phyloP scores from a whole-genome alignment of 208 protist genomes.

The Phytomonas sp. region DNA sequence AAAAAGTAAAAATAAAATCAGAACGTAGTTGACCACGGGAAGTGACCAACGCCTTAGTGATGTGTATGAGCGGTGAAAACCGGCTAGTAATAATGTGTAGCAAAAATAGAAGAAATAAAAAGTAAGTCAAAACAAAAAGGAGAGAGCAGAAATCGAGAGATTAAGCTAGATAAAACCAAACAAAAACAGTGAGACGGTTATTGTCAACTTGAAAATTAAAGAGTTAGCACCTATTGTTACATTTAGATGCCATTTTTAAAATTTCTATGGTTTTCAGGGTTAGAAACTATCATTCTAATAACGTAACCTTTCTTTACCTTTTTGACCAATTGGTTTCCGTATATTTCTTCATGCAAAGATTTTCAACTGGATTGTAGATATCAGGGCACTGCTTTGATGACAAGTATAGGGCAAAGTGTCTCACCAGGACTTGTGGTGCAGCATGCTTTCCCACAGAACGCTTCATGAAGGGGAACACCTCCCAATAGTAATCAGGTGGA shows the following conservation, averaged over 20 bases:
- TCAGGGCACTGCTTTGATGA: slow-evolving; percentile 26
- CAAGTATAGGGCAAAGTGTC: slow-evolving; percentile 63
- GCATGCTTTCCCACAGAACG: slow-evolving; percentile 39
- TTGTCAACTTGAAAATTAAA: neutral
- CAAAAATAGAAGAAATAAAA: slow-evolving; percentile 11
- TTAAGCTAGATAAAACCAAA: neutral
- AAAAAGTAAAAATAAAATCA: slow-evolving; percentile 1
- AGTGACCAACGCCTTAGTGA: neutral
- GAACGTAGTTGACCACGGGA: neutral
- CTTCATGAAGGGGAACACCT: slow-evolving; percentile 64
- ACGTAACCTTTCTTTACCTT: neutral
- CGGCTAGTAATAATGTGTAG: neutral
- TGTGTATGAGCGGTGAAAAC: neutral
- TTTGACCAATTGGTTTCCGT: slow-evolving; percentile 8
- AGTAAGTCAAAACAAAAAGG: slow-evolving; percentile 7
- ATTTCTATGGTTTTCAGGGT: neutral
- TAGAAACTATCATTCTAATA: neutral
- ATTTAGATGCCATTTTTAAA: neutral
- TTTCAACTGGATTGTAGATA: slow-evolving; percentile 68
- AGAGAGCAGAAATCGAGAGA: slow-evolving; percentile 2
- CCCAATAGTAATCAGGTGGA: slow-evolving; percentile 82
- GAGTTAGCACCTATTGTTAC: neutral
- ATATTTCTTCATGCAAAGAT: slow-evolving; percentile 3
- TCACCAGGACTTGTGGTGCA: slow-evolving; percentile 42
- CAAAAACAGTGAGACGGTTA: neutral